Base-by-base conservation (phyloP, 164 flowering plant species). In the Saururus chinensis region DNA sequence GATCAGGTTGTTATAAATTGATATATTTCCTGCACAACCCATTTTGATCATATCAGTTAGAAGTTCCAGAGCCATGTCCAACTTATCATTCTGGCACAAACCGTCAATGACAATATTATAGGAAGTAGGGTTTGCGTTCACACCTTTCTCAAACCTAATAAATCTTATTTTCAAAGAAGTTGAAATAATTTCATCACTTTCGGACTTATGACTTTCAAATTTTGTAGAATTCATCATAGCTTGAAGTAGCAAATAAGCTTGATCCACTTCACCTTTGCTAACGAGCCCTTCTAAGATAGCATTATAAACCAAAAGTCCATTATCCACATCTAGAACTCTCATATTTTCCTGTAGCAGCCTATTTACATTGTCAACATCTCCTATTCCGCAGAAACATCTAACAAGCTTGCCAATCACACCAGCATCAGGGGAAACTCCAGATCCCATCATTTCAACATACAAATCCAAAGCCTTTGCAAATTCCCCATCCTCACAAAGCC, bases 1-100 rank as follows among this genome's bases (percentile, higher is more conserved):
- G 60, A 92, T 92, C 40, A 92, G 56, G 59, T 89, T 84, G 66
- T 92, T 92, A 68, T 76, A 92, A 54, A 86, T 62, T 10, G 76
- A 57, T 23, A 76, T 25, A 71, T 66, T 77, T 23, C 66, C 70
- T 53, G 59, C 58, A 69, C 79, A 82, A 19, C 85, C 83, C 56
- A 67, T 49, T 53, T 22, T 70, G 54, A 56, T 66, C 95, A 92
- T 84, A n/a, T 65, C 75, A 40, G 26, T 20, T 53, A 84, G 81
- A 48, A 89, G 88, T 60, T 57, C 59, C 54, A 92, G 62, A 40
- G 98, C 93, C 54, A 70, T n/a, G 66, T 89, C 98, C 71, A 82
- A 51, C 61, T 79, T 76, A 41, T 63, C 67, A 40, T 16, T 68
- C 64, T 81, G 68, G 72, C 89, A 80, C 42, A 92, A 66, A 67